These are phyloP conservation scores for Aspergillus proliferans DNA, from an alignment of 2,329 filamentous ascomycete genomes.

Conservation along the genomic window DNA sequence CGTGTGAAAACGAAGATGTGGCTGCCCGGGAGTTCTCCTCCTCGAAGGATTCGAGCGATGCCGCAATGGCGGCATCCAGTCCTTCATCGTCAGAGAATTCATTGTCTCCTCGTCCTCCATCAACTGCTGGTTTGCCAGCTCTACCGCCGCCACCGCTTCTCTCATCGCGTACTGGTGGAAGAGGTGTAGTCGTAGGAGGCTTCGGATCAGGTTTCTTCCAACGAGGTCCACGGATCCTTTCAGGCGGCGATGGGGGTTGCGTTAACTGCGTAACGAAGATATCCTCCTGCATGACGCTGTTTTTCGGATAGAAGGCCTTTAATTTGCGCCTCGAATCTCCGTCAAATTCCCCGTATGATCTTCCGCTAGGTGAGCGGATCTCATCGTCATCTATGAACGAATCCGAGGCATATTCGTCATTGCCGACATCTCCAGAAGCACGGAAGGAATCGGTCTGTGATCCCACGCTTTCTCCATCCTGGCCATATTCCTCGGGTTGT, in stretches of 20 bases:
- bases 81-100: slow-evolving; percentile 21
- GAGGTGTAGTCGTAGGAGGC: slow-evolving; percentile 2
- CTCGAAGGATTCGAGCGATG: slow-evolving; percentile 34
- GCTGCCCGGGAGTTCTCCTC: slow-evolving; percentile 18
- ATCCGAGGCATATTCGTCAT: slow-evolving; percentile 13
- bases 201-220: slow-evolving; percentile 42
- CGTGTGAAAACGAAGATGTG: background rate
- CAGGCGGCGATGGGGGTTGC: slow-evolving; percentile 45
- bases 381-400: slow-evolving; percentile 14
- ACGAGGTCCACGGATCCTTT: slow-evolving; percentile 45
- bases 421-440: slow-evolving; percentile 10
- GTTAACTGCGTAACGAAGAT: slow-evolving; percentile 45
- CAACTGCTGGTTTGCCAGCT: background rate
- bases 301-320: slow-evolving; percentile 38
- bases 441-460: slow-evolving; percentile 16
- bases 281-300: slow-evolving; percentile 34
- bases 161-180: background rate
- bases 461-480: slow-evolving; percentile 1
- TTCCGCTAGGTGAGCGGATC: background rate
- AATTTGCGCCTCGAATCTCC: slow-evolving; percentile 25
- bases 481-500: slow-evolving; percentile 6
- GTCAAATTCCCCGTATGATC: slow-evolving; percentile 1
- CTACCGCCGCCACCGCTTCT: background rate
- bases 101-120: slow-evolving; percentile 1
- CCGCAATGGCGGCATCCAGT: slow-evolving; percentile 32